These are phyloP conservation scores for Colletotrichum godetiae DNA, from an alignment of 2,329 filamentous ascomycete genomes.

Conservation along the genomic window DNA sequence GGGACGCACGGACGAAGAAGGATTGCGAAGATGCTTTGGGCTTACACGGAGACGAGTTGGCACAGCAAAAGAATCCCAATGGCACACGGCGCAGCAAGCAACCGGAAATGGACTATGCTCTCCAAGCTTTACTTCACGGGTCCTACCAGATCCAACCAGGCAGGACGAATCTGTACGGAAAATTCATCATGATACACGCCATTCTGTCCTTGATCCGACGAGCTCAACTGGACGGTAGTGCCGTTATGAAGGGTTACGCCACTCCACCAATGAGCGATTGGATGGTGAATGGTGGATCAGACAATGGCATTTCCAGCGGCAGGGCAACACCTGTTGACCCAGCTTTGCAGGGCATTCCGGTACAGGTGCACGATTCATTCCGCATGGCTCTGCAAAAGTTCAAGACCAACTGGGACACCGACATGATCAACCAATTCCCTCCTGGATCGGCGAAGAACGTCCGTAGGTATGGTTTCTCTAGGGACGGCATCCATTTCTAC, in stretches of 20 bases:
- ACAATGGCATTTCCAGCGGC: constrained; percentile 52
- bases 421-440: constrained; percentile 76
- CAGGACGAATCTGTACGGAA: constrained; percentile 77
- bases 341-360: constrained; percentile 50
- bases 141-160: constrained; percentile 70
- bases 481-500: constrained; percentile 79
- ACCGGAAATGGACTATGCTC: constrained; percentile 69
- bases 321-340: constrained; percentile 58
- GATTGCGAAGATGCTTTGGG: constrained; percentile 76
- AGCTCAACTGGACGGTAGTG: constrained; percentile 53
- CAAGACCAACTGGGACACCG: constrained; percentile 78
- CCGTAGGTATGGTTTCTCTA: constrained; percentile 74
- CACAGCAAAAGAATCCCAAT: constrained; percentile 66
- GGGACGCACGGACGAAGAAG: constrained; percentile 71
- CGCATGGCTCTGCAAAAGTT: constrained; percentile 75
- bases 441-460: constrained; percentile 58
- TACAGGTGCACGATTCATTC: constrained; percentile 59
- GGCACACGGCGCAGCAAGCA: constrained; percentile 74
- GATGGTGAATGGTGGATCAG: constrained; percentile 57
- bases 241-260: constrained; percentile 53
- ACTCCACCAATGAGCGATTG: constrained; percentile 72
- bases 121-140: constrained; percentile 70
- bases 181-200: constrained; percentile 79
- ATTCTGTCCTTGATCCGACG: constrained; percentile 70
- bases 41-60: constrained; percentile 67